phyloP scores from a whole-genome alignment of 257 asterid genomes.

The Solanum pinnatisectum region DNA sequence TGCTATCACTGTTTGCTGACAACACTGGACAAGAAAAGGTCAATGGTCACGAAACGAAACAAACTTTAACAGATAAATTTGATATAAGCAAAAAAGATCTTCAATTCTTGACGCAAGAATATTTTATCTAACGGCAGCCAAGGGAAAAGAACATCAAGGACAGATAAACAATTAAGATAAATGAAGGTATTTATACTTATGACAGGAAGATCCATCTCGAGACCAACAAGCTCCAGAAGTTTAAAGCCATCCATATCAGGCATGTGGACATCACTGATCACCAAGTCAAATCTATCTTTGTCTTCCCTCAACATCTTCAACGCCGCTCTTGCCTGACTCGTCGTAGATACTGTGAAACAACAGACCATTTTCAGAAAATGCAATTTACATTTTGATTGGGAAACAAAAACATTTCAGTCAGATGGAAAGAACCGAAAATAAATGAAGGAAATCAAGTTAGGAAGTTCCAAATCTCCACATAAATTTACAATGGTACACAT shows the following conservation, averaged over 20 bases:
- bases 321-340: slow-evolving; percentile 60
- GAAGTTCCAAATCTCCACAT: background rate
- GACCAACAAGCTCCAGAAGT: slow-evolving; percentile 85
- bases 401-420: background rate
- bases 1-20: slow-evolving; percentile 61
- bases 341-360: slow-evolving; percentile 39
- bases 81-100: background rate
- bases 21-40: slow-evolving; percentile 44
- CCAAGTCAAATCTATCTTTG: slow-evolving; percentile 61
- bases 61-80: background rate
- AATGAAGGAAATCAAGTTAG: background rate
- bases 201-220: slow-evolving; percentile 84
- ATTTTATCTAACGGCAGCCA: background rate
- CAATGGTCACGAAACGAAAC: background rate
- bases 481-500: background rate
- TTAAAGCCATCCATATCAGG: slow-evolving; percentile 93
- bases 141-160: background rate
- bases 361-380: background rate
- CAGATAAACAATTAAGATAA: background rate
- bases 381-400: background rate
- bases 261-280: slow-evolving; percentile 85
- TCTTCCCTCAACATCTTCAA: slow-evolving; percentile 65
- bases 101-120: background rate
- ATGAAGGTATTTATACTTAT: slow-evolving; percentile 34
- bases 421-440: background rate